These are phyloP conservation scores for Hortaea sp. DNA, from an alignment of 2,329 filamentous ascomycete species.

Conservation along the genomic window DNA sequence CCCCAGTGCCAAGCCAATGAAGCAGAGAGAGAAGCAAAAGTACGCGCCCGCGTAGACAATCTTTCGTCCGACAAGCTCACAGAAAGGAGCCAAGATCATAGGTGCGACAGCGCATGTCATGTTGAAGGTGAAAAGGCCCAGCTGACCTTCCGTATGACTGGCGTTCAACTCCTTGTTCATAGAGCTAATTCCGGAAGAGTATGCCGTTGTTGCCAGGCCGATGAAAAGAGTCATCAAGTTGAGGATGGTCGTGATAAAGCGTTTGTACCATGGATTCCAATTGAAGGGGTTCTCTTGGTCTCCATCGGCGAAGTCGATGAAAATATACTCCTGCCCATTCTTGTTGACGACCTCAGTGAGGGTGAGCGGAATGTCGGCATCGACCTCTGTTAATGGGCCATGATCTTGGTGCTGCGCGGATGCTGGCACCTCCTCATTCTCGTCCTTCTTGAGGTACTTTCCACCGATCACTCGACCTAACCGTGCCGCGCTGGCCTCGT, in stretches of 20 bases:
- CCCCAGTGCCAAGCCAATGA: conserved; percentile 39
- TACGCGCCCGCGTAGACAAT: conserved; percentile 39
- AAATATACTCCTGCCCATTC: conserved; percentile 36
- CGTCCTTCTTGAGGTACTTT: conserved; percentile 24
- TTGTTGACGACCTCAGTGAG: conserved; percentile 33
- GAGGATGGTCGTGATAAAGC: conserved; percentile 37
- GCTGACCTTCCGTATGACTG: conserved; percentile 34
- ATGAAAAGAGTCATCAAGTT: conserved; percentile 46
- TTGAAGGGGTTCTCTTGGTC: conserved; percentile 45
- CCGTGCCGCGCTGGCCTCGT: conserved; percentile 10
- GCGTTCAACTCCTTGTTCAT: conserved; percentile 39
- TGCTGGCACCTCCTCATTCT: conserved; percentile 19
- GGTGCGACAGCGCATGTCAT: conserved; percentile 39
- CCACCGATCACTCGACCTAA: conserved; percentile 32
- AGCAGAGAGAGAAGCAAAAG: conserved; percentile 37
- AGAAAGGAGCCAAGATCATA: conserved; percentile 41
- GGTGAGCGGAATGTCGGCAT: conserved; percentile 42
- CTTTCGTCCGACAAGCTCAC: conserved; percentile 39
- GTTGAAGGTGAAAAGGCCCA: conserved; percentile 43
- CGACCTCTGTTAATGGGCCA: conserved; percentile 33
- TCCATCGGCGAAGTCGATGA: conserved; percentile 36
- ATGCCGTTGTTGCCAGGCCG: conserved; percentile 44
- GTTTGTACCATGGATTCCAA: conserved; percentile 34
- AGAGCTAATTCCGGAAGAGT: conserved; percentile 38
- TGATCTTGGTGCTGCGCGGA: conserved; percentile 19